A percentile compares a stretch with the other conserved stretches of the same genome.
Evolutionary conservation across 163 green algal genomes (phyloP).

Genomic region (Volvox carteri): DNA sequence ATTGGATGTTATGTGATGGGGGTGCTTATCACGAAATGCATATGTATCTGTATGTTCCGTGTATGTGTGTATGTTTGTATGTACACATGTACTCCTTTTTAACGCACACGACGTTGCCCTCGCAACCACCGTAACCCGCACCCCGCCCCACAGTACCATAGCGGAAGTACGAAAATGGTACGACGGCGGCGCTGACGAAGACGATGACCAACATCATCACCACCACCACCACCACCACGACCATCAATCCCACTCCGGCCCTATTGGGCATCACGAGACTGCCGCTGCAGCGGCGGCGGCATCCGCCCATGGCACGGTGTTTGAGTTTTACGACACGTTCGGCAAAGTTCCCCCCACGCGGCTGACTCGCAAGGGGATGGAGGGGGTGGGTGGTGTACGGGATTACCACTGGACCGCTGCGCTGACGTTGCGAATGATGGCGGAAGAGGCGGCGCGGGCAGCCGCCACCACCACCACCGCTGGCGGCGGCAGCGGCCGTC

Average conservation of each 20-base stretch:
- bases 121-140: too few species aligned
- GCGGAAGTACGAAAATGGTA: slow-evolving; percentile 46
- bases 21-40: too few species aligned
- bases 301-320: slow-evolving; percentile 22
- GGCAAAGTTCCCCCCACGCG: not conserved
- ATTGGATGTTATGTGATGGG: too few species aligned
- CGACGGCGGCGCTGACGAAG: not conserved
- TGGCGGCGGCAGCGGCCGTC: not conserved
- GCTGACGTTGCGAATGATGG: slow-evolving; percentile 47
- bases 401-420: slow-evolving; percentile 54
- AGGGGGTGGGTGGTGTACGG: slow-evolving; percentile 16
- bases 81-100: too few species aligned
- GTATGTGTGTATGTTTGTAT: too few species aligned
- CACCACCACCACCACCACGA: not conserved
- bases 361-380: slow-evolving; percentile 21
- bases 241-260: not conserved
- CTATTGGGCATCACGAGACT: too few species aligned
- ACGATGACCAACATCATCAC: not conserved
- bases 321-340: slow-evolving; percentile 44
- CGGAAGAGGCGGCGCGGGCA: slow-evolving; percentile 1
- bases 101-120: too few species aligned
- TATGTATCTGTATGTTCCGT: too few species aligned
- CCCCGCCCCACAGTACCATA: slow-evolving; percentile 37
- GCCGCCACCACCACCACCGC: not conserved
- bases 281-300: not conserved